These are phyloP conservation scores for Fomitopsis schrenkii DNA, from an alignment of 1,284 basidiomycete genomes.

Conservation along the genomic window DNA sequence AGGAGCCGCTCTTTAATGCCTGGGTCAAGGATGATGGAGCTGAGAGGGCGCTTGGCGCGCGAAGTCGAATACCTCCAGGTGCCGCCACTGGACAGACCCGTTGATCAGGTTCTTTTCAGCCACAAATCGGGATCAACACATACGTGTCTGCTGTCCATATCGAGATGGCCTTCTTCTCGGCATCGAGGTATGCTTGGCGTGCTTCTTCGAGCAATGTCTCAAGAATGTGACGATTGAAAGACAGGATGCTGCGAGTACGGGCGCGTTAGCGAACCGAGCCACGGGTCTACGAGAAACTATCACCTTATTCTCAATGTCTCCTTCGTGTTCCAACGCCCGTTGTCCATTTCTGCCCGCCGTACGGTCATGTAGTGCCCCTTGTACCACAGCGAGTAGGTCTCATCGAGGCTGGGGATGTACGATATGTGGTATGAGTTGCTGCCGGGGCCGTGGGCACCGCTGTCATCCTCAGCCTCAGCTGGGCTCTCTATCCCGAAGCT, in stretches of 20 bases:
- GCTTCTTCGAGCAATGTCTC: conserved; percentile 26
- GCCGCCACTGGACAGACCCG: conserved; percentile 4
- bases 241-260: not conserved
- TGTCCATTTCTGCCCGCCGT: conserved; percentile 31
- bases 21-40: conserved; percentile 17
- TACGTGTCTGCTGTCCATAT: conserved; percentile 13
- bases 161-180: conserved; percentile 10
- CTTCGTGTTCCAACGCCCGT: conserved; percentile 15
- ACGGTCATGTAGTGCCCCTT: conserved; percentile 44
- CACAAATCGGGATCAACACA: not conserved
- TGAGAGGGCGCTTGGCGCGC: conserved; percentile 14
- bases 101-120: not conserved
- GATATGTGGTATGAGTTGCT: conserved; percentile 31
- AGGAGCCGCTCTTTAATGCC: conserved; percentile 16
- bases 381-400: conserved; percentile 47
- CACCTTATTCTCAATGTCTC: conserved; percentile 23
- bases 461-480: conserved; percentile 26
- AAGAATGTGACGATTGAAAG: not conserved
- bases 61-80: conserved; percentile 12
- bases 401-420: conserved; percentile 44
- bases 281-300: not conserved
- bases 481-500: conserved; percentile 22
- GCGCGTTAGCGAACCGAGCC: not conserved
- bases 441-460: conserved; percentile 32
- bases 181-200: conserved; percentile 21